A percentile compares a stretch with the other conserved stretches of the same genome.
Evolutionary conservation across 2,329 filamentous ascomycete species (phyloP).

Genomic region (Botrytis tulipae): DNA sequence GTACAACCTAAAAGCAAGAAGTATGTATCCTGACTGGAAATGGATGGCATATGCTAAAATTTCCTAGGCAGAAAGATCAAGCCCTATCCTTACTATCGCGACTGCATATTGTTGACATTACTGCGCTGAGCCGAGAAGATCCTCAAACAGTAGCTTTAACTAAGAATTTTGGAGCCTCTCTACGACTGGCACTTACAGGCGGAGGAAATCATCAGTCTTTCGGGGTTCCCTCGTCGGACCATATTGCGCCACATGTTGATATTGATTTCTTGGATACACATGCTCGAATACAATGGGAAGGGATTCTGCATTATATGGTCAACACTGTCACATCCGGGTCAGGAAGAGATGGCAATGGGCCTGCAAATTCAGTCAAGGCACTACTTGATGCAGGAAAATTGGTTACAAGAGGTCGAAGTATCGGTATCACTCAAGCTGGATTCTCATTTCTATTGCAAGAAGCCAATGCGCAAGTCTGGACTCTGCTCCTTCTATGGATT

Average conservation of each 20-base stretch:
- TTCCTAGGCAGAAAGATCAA: slow-evolving; percentile 71
- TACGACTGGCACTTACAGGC: slow-evolving; percentile 84
- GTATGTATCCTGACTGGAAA: slow-evolving; percentile 40
- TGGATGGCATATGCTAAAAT: slow-evolving; percentile 22
- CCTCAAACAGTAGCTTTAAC: slow-evolving; percentile 74
- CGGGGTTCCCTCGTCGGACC: slow-evolving; percentile 73
- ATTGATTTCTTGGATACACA: slow-evolving; percentile 77
- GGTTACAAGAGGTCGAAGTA: slow-evolving; percentile 60
- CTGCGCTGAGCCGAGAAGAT: slow-evolving; percentile 57
- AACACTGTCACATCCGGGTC: slow-evolving; percentile 63
- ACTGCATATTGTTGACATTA: slow-evolving; percentile 80
- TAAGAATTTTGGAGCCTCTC: slow-evolving; percentile 76
- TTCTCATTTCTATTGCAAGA: slow-evolving; percentile 95
- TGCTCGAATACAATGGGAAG: slow-evolving; percentile 88
- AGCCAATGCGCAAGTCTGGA: slow-evolving; percentile 96
- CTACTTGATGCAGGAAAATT: slow-evolving; percentile 78
- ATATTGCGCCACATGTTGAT: slow-evolving; percentile 62
- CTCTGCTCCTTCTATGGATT: slow-evolving; percentile 87
- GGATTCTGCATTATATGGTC: slow-evolving; percentile 93
- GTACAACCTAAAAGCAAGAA: slow-evolving; percentile 65
- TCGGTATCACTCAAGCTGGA: slow-evolving; percentile 85
- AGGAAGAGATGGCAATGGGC: slow-evolving; percentile 48
- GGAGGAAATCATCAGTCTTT: slow-evolving; percentile 85
- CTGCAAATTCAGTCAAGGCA: slow-evolving; percentile 78
- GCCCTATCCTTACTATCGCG: slow-evolving; percentile 77